Conservation (phyloP, 768 basidiomycete species). For the Rhodotorula paludigena region DNA sequence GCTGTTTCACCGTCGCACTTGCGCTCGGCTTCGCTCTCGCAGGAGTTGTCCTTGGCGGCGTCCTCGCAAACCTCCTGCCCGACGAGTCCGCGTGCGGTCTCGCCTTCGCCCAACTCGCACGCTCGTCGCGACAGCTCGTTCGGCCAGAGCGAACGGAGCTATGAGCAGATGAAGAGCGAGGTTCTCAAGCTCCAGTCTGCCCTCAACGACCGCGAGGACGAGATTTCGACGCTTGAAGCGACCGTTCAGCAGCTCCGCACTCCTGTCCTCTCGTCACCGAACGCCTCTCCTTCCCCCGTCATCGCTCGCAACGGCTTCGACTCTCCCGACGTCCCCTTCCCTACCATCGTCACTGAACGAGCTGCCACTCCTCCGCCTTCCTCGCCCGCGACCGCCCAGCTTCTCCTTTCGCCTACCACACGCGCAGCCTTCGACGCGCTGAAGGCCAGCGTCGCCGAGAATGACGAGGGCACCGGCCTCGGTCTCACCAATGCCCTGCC, state of each 20-base stretch:
- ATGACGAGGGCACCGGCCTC: constrained; percentile 47
- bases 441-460: constrained; percentile 58
- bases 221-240: constrained; percentile 55
- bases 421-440: constrained; percentile 69
- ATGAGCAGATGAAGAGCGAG: constrained; percentile 81
- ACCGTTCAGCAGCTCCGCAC: constrained; percentile 14
- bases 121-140: constrained; percentile 52
- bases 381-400: not conserved
- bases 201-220: constrained; percentile 82
- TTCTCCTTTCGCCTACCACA: constrained; percentile 62
- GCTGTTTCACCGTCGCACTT: constrained; percentile 54
- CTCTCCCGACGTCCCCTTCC: not conserved
- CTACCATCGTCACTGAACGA: constrained; percentile 10
- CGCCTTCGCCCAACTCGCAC: constrained; percentile 32
- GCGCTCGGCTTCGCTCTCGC: constrained; percentile 91
- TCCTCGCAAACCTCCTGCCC: constrained; percentile 46
- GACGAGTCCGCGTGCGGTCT: constrained; percentile 21
- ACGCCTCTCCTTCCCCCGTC: not conserved
- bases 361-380: not conserved
- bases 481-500: not conserved
- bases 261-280: not conserved
- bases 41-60: constrained; percentile 58
- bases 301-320: constrained; percentile 9
- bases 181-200: constrained; percentile 93
- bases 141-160: constrained; percentile 68